Conservation (phyloP, 1,284 basidiomycete species). For the Sanghuangporus baumii region DNA sequence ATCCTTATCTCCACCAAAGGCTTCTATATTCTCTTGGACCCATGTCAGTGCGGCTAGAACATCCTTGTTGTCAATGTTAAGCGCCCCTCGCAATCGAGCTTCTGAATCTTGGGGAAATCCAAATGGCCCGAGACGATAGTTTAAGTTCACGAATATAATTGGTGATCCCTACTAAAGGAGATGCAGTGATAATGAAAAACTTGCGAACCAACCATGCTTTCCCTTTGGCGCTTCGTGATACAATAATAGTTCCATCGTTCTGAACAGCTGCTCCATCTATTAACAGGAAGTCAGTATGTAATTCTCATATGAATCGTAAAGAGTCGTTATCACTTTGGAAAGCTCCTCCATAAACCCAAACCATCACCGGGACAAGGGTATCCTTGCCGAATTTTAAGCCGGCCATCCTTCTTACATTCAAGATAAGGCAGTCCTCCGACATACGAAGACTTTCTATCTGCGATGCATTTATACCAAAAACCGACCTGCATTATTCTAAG, state of each 20-base stretch:
- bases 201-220: slow-evolving; percentile 21
- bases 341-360: slow-evolving; percentile 28
- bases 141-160: slow-evolving; percentile 50
- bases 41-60: slow-evolving; percentile 41
- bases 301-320: background rate
- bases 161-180: slow-evolving; percentile 30
- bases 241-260: slow-evolving; percentile 38
- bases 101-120: slow-evolving; percentile 45
- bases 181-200: slow-evolving; percentile 6
- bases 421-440: slow-evolving; percentile 42
- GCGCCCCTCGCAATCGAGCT: slow-evolving; percentile 30
- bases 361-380: slow-evolving; percentile 32
- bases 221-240: slow-evolving; percentile 39
- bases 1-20: slow-evolving; percentile 42
- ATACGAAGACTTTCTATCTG: background rate
- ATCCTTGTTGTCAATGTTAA: slow-evolving; percentile 43
- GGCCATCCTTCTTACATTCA: slow-evolving; percentile 41
- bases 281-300: background rate
- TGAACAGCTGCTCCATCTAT: slow-evolving; percentile 28
- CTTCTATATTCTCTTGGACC: slow-evolving; percentile 41
- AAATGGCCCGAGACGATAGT: slow-evolving; percentile 48
- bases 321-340: slow-evolving; percentile 9
- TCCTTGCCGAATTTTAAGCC: slow-evolving; percentile 23
- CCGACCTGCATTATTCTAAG: background rate
- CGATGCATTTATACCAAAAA: background rate